Evolutionary conservation across 257 asterid genomes (phyloP).

Genomic region (Fraxinus americana): DNA sequence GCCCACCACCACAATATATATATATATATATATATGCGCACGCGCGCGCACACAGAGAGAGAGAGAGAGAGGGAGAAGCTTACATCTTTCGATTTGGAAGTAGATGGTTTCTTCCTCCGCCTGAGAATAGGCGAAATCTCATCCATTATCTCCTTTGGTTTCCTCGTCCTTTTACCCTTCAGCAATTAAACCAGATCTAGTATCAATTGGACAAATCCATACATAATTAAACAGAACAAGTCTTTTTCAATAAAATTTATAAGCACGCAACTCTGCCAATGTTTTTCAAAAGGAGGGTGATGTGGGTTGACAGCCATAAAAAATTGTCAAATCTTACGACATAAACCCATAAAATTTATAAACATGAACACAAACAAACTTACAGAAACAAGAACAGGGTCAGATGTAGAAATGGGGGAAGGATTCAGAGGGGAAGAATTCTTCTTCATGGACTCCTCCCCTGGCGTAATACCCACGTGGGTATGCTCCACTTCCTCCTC

Average conservation of each 20-base stretch:
- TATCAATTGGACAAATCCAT: conserved; percentile 31
- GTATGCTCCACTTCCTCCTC: conserved; percentile 37
- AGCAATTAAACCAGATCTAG: conserved; percentile 58
- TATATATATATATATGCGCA: too few species aligned
- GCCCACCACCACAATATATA: too few species aligned
- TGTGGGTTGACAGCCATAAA: too few species aligned
- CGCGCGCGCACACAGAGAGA: neutral
- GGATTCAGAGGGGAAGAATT: conserved; percentile 28
- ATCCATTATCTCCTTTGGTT: conserved; percentile 75
- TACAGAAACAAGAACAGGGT: conserved; percentile 44
- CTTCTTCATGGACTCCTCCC: conserved; percentile 30
- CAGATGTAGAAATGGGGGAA: conserved; percentile 24
- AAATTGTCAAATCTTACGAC: too few species aligned
- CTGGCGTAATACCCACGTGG: conserved; percentile 21
- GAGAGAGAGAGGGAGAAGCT: conserved; percentile 4
- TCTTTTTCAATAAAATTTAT: neutral
- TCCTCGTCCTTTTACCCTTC: conserved; percentile 92
- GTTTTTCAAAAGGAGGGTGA: neutral
- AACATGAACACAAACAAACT: conserved; percentile 13
- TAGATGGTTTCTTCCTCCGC: conserved; percentile 49
- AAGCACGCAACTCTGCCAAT: neutral
- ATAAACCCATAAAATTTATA: neutral
- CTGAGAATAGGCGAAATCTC: conserved; percentile 56
- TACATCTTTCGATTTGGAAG: conserved; percentile 50
- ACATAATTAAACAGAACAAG: neutral